Evolutionary conservation across 2,329 filamentous ascomycete species (phyloP), one percentile per base, ranked within the genome.

Genomic region (Scedosporium dehoogii): DNA sequence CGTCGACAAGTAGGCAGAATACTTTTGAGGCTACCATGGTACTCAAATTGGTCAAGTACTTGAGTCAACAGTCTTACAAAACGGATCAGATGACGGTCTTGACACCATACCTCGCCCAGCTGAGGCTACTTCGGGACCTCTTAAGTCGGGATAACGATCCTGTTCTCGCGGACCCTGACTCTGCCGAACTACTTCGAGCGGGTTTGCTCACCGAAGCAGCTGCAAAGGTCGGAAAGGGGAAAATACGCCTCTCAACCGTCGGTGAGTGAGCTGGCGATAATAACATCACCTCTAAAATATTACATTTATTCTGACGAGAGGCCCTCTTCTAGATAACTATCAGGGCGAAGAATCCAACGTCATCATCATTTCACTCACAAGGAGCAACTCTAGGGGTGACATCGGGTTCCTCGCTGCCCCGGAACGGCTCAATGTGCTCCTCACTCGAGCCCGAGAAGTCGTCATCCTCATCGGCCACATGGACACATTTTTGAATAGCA

Each of bases 331-430:
- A 38, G 88, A 92, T 65, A 92, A 92, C 64, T 92, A 89, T 63
- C 89, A 92, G 70, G 88, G 89, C 1, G 89, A 92, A 68, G 89
- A 92, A 66, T 85, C 83, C 44, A 84, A 91, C 1, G 87, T 92
- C 16, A 85, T 91, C 0, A 81, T 92, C 6, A 82, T 77, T 0
- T 88, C 85, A 0, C 71, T 92, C 10, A 90, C 87, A 0, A 76
- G 89, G 4, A 88, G 87, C 69, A 92, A 92, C 65, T 63, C 68
- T 0, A 68, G 69, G 0, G 81, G 83, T 0, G 85, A 91, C 1
- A 89, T 91, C 33, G 89, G 89, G 0, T 92, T 92, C 69, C 85
- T 92, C 78, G 69, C 75, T 0, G 77, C 85, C 0, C 83, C 83
- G 0, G 82, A 92, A 66, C 78, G 89, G 1, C 70, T 91, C 0